Evolutionary conservation across 2,329 filamentous ascomycete species (phyloP).

Genomic region (Aspergillus clavatus): DNA sequence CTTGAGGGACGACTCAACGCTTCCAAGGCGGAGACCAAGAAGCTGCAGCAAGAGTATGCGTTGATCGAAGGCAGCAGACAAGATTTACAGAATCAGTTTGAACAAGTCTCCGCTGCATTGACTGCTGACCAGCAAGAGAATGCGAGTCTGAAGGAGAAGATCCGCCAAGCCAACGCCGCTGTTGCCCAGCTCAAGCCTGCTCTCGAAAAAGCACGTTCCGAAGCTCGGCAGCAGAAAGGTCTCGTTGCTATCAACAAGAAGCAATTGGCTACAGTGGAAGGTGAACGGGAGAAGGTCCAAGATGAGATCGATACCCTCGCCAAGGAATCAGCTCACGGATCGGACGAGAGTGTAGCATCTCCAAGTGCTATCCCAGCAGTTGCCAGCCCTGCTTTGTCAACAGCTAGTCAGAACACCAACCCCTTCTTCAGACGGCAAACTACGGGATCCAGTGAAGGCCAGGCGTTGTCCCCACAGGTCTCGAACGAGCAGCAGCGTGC

Average conservation of each 20-base stretch:
- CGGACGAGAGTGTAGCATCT: constrained; percentile 41
- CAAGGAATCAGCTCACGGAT: constrained; percentile 56
- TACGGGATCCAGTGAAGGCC: constrained; percentile 43
- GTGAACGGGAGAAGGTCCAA: constrained; percentile 82
- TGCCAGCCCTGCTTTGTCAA: constrained; percentile 61
- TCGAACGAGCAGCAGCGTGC: constrained; percentile 56
- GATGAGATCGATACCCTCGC: constrained; percentile 66
- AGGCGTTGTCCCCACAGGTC: constrained; percentile 44
- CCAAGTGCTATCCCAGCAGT: constrained; percentile 47
- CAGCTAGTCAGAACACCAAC: constrained; percentile 71
- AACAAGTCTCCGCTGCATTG: constrained; percentile 66
- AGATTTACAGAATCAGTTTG: constrained; percentile 78
- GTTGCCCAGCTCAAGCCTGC: constrained; percentile 80
- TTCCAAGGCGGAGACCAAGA: constrained; percentile 75
- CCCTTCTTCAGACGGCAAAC: constrained; percentile 77
- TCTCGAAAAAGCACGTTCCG: constrained; percentile 86
- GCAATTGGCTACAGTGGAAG: constrained; percentile 83
- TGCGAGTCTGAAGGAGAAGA: constrained; percentile 75
- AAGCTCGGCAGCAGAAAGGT: constrained; percentile 92
- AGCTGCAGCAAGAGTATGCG: constrained; percentile 77
- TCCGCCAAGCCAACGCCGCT: constrained; percentile 75
- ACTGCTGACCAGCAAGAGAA: constrained; percentile 90
- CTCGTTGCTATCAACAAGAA: constrained; percentile 98
- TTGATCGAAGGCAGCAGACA: constrained; percentile 74
- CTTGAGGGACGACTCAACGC: constrained; percentile 76